Base-by-base conservation (phyloP, 768 basidiomycete genomes). In the Clathrus columnatus region DNA sequence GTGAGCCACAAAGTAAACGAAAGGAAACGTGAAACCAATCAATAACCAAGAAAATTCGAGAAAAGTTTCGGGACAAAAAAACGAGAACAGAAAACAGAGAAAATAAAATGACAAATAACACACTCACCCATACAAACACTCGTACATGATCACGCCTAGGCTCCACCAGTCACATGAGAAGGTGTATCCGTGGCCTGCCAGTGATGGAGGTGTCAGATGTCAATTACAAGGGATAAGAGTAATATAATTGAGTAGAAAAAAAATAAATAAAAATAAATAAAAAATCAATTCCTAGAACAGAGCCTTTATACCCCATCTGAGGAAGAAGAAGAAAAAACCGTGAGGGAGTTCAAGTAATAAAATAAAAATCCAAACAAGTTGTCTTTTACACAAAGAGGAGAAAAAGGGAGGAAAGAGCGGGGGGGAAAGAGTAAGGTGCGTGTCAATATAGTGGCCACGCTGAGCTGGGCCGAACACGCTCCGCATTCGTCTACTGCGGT, bases 101-200 rank as follows among this genome's bases (percentile, higher is more conserved):
- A 11, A 36, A 36, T n/a, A 11, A 11, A 36, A 36, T 8, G 4
- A 2, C 4, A n/a, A 36, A 14, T 14, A 47, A 47, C 11, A 23
- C 20, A 75, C 83, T 60, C 67, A 90, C 87, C 88, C 90, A 64
- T 92, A 94, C 68, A 96, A 74, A 67, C 90, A 92, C 69, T 97
- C 93, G 64, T 86, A 97, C 84, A 92, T 89, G 67, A 99, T 97
- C 53, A 96, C 87, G 11, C 93, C 94, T 46, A 97, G 79, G 71
- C 88, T 91, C 95, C 95, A 99, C 93, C 93, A 98, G 66, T 98
- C 95, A 67, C 92, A 95, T 30, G 86, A 88, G 70, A 89, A 94
- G 36, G 86, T 83, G 70, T 98, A 97, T 23, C 93, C 94, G 65
- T 90, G 87, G 20, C 88, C 63, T 63, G 27, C 16, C 4, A n/a